Evolutionary conservation across 345 rosid species (phyloP).

Genomic region (Eucalyptus marginata): DNA sequence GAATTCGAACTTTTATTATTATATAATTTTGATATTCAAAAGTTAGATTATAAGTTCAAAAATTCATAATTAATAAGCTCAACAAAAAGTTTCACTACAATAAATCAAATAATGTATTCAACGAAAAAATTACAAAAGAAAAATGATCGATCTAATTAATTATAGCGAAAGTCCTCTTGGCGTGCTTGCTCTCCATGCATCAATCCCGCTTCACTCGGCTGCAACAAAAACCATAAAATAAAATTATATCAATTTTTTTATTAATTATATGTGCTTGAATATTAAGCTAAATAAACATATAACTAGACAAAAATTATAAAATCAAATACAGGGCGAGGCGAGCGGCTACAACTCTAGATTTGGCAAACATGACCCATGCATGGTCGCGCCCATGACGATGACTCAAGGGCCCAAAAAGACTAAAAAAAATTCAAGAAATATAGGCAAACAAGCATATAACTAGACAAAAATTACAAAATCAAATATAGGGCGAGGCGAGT

Average conservation of each 20-base stretch:
- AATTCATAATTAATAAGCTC: background rate
- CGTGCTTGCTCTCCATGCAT: background rate
- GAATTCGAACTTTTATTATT: background rate
- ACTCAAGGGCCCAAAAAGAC: background rate
- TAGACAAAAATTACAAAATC: no score
- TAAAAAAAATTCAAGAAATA: background rate
- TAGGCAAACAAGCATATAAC: no score
- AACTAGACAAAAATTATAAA: background rate
- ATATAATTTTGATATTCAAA: background rate
- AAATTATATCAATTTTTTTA: no score
- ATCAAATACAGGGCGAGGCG: background rate
- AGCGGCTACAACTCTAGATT: background rate
- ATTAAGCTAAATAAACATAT: background rate
- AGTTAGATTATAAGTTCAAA: background rate
- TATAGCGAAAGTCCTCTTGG: background rate
- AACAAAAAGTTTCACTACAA: background rate
- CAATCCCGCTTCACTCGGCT: background rate
- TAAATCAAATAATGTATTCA: background rate
- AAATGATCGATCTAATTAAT: background rate
- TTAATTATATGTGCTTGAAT: background rate
- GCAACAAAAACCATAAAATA: background rate
- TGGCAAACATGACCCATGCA: background rate
- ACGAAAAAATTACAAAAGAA: background rate
- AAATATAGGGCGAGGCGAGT: no score
- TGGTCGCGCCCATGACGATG: background rate